These are phyloP conservation scores for Schizonepeta tenuifolia DNA, from an alignment of 257 asterid genomes.

Conservation along the genomic window DNA sequence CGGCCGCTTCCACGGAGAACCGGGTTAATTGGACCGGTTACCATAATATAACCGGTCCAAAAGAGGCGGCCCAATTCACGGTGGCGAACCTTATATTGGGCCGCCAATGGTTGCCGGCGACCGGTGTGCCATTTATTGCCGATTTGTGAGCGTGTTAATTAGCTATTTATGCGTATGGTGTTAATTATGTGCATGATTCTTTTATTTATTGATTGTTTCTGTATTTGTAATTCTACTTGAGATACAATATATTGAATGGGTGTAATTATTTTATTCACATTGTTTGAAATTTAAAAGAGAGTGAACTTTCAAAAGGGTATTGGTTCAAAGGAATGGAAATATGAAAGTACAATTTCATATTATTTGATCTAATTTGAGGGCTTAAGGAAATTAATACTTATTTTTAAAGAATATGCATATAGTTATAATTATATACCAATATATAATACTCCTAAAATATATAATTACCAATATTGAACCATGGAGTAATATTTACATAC, in stretches of 20 bases:
- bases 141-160: slow-evolving; percentile 46
- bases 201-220: slow-evolving; percentile 42
- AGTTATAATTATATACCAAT: no score
- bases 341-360: neutral
- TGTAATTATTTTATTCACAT: neutral
- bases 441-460: no score
- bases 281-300: neutral
- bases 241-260: neutral
- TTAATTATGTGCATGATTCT: neutral
- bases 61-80: slow-evolving; percentile 58
- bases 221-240: neutral
- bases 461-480: no score
- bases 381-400: no score
- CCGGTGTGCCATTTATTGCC: slow-evolving; percentile 78
- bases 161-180: neutral
- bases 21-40: slow-evolving; percentile 83
- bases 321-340: no score
- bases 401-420: no score
- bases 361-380: no score
- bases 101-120: slow-evolving; percentile 70
- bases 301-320: no score
- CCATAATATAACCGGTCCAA: slow-evolving; percentile 45
- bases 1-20: slow-evolving; percentile 43
- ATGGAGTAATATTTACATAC: no score
- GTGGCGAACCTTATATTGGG: slow-evolving; percentile 72